A percentile compares a stretch with the other conserved stretches of the same genome.
Evolutionary conservation across 176 grass and related monocot genomes (phyloP).

Genomic region (Carex kokanica): DNA sequence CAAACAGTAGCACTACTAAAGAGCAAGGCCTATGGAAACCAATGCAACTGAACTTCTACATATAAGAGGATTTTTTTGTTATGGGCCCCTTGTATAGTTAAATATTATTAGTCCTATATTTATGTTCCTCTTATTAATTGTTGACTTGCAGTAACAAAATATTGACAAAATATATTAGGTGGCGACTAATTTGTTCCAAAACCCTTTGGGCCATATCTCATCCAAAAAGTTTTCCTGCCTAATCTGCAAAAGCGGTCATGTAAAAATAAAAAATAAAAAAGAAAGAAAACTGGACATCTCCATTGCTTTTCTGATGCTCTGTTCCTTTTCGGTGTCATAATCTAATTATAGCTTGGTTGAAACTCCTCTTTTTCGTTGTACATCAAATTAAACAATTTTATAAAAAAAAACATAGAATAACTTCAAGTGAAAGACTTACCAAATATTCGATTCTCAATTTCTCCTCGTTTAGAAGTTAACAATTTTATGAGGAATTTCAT

Average conservation of each 20-base stretch:
- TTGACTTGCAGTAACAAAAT: neutral
- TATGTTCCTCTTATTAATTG: neutral
- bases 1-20: neutral
- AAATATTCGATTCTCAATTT: neutral
- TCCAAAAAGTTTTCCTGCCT: neutral
- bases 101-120: neutral
- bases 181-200: neutral
- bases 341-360: neutral
- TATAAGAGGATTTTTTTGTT: slow-evolving; percentile 3
- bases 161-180: neutral
- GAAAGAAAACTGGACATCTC: neutral
- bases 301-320: neutral
- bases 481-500: neutral
- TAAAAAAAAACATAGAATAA: neutral
- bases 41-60: neutral
- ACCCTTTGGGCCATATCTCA: neutral
- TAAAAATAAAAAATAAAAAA: neutral
- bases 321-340: neutral
- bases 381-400: neutral
- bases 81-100: neutral
- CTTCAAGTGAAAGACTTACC: neutral
- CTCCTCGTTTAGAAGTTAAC: neutral
- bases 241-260: neutral
- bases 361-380: neutral
- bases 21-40: slow-evolving; percentile 2